Conservation (phyloP, 2,329 filamentous ascomycete species). For the Chaetomium sp. region DNA sequence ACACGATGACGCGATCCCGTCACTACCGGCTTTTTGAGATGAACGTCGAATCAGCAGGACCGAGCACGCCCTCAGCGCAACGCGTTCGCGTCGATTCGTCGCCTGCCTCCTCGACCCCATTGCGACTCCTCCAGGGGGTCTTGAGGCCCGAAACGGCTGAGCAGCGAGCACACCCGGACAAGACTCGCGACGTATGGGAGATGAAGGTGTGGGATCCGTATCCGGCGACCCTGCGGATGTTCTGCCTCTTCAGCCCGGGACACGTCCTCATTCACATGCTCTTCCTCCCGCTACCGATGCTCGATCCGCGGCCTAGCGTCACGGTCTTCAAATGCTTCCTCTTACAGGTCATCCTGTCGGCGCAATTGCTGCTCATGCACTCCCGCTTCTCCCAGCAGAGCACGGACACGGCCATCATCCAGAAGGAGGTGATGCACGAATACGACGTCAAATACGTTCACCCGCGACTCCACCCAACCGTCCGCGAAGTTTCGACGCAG, state of each 20-base stretch:
- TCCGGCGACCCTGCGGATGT: constrained; percentile 76
- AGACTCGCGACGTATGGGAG: constrained; percentile 89
- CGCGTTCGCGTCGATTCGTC: constrained; percentile 87
- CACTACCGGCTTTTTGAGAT: constrained; percentile 91
- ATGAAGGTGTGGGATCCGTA: constrained; percentile 91
- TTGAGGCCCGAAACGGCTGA: constrained; percentile 72
- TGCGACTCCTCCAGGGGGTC: constrained; percentile 71
- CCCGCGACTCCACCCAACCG: constrained; percentile 79
- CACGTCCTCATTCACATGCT: constrained; percentile 91
- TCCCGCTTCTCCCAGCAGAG: constrained; percentile 78
- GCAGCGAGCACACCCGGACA: constrained; percentile 80
- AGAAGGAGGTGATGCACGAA: constrained; percentile 90
- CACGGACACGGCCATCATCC: constrained; percentile 81
- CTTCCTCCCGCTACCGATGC: constrained; percentile 74
- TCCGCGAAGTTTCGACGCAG: constrained; percentile 78
- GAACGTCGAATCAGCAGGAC: constrained; percentile 71
- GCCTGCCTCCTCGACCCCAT: constrained; percentile 73
- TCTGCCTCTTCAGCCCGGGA: constrained; percentile 89
- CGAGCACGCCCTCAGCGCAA: constrained; percentile 78
- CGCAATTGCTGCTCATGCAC: constrained; percentile 74
- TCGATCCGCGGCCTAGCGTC: constrained; percentile 81
- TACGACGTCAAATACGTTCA: constrained; percentile 97
- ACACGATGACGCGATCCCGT: constrained; percentile 78
- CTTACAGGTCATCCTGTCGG: constrained; percentile 72
- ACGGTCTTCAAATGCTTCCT: constrained; percentile 83